Conservation (phyloP, 495 filamentous ascomycete species). For the Neurospora sp. region DNA sequence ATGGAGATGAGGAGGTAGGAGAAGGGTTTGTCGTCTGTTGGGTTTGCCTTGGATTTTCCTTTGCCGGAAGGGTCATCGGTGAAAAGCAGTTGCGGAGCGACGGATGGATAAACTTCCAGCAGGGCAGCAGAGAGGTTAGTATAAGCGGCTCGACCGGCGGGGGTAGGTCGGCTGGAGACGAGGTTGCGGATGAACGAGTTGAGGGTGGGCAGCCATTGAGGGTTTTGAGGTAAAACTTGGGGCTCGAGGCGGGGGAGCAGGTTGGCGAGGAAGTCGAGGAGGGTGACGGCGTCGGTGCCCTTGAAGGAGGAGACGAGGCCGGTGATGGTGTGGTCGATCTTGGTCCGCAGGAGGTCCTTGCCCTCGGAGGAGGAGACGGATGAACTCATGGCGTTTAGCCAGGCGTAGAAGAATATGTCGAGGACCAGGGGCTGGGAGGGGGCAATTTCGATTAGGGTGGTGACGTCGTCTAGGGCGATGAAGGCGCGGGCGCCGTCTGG, state of each 20-base stretch:
- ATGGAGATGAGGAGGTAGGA: constrained; percentile 52
- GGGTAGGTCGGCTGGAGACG: constrained; percentile 35
- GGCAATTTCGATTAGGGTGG: constrained; percentile 41
- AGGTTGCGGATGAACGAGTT: constrained; percentile 32
- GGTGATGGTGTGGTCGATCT: constrained; percentile 35
- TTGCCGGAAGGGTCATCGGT: constrained; percentile 5
- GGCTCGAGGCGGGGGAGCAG: constrained; percentile 32
- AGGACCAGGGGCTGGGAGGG: constrained; percentile 41
- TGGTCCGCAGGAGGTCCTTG: constrained; percentile 19
- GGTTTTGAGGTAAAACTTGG: constrained; percentile 21
- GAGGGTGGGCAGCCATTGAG: constrained; percentile 35
- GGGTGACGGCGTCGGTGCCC: constrained; percentile 39
- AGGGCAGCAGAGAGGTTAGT: constrained; percentile 42
- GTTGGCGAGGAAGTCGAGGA: constrained; percentile 37
- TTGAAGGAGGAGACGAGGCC: constrained; percentile 38
- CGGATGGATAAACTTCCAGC: constrained; percentile 39
- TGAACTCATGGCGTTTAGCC: constrained; percentile 29
- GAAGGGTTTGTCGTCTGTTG: constrained; percentile 35
- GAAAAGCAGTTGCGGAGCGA: constrained; percentile 39
- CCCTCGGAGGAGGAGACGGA: constrained; percentile 5
- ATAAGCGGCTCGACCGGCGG: constrained; percentile 36
- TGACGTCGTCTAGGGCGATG: constrained; percentile 34
- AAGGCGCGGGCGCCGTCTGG: constrained; percentile 38
- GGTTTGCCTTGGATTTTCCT: neutral
- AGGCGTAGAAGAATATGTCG: constrained; percentile 42